Evolutionary conservation across 164 flowering plant species (phyloP).

Genomic region (Berberis vulgaris): DNA sequence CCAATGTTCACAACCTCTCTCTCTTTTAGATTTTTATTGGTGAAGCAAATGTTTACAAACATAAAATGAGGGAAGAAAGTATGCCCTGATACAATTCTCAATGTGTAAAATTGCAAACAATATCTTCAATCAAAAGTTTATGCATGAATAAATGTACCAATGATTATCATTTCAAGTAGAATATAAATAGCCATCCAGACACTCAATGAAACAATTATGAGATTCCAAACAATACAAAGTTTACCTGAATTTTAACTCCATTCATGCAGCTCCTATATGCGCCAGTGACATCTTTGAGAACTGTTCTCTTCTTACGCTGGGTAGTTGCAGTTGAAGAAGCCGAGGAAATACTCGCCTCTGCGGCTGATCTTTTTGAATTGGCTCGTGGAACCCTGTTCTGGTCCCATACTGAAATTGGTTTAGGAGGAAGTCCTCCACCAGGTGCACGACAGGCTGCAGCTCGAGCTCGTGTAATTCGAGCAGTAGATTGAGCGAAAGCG

Average conservation of each 20-base stretch:
- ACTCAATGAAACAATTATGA: background rate
- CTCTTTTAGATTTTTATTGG: background rate
- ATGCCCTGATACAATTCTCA: too few species aligned
- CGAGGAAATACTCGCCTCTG: constrained; percentile 29
- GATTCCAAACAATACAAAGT: background rate
- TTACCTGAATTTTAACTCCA: constrained; percentile 48
- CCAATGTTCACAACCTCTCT: background rate
- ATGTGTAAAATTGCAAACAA: too few species aligned
- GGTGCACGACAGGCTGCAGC: constrained; percentile 43
- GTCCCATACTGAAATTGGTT: constrained; percentile 20
- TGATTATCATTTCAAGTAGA: background rate
- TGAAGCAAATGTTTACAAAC: too few species aligned
- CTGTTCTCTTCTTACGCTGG: constrained; percentile 59
- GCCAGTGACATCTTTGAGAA: constrained; percentile 69
- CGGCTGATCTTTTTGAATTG: constrained; percentile 37
- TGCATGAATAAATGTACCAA: background rate
- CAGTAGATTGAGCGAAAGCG: constrained; percentile 20
- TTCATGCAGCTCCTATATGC: constrained; percentile 34
- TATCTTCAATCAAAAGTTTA: too few species aligned
- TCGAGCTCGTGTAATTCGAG: constrained; percentile 63
- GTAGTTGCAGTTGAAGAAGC: constrained; percentile 14
- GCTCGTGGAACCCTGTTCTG: constrained; percentile 18
- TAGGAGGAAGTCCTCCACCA: constrained; percentile 25
- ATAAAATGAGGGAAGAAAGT: too few species aligned
- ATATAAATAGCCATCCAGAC: background rate